These are phyloP conservation scores for Elongisporangium undulatum DNA, from an alignment of 352 stramenopile species.

Conservation along the genomic window DNA sequence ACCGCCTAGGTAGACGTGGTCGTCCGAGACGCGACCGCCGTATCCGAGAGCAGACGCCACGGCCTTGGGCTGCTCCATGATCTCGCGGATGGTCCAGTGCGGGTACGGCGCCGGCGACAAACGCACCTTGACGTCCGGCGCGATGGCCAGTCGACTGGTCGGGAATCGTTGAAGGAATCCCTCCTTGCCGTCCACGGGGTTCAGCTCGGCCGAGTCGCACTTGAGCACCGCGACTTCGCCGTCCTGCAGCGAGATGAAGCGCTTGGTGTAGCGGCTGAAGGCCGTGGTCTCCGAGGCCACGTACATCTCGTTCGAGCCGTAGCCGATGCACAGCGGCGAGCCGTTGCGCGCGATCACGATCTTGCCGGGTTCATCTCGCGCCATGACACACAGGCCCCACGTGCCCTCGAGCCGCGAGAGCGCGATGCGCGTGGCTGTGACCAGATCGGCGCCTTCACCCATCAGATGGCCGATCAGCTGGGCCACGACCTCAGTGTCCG, in stretches of 20 bases:
- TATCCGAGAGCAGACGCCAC: constrained; percentile 93
- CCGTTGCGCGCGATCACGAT: constrained; percentile 97
- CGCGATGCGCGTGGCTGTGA: constrained; percentile 89
- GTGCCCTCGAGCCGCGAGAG: constrained; percentile 92
- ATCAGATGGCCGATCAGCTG: constrained; percentile 95
- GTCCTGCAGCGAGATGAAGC: constrained; percentile 97
- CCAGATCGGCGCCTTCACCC: constrained; percentile 73
- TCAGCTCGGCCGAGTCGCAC: constrained; percentile 91
- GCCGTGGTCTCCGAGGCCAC: constrained; percentile 95
- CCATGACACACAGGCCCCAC: constrained; percentile 95
- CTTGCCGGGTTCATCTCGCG: constrained; percentile 91
- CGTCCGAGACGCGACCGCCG: constrained; percentile 90
- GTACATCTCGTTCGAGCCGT: constrained; percentile 93
- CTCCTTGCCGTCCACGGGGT: constrained; percentile 77
- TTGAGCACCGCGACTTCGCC: constrained; percentile 95
- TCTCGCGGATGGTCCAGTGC: constrained; percentile 96
- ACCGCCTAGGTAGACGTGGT: constrained; percentile 93
- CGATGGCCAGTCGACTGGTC: constrained; percentile 86
- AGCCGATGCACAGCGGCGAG: constrained; percentile 90
- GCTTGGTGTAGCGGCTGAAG: constrained; percentile 95
- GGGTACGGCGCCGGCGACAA: constrained; percentile 92
- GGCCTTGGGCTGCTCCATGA: constrained; percentile 96
- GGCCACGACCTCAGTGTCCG: constrained; percentile 98
- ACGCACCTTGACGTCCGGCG: constrained; percentile 93
- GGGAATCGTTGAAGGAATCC: constrained; percentile 80